These are phyloP conservation scores for Backusella macrospora DNA, from an alignment of 192 early-diverging fungal species.

Conservation along the genomic window DNA sequence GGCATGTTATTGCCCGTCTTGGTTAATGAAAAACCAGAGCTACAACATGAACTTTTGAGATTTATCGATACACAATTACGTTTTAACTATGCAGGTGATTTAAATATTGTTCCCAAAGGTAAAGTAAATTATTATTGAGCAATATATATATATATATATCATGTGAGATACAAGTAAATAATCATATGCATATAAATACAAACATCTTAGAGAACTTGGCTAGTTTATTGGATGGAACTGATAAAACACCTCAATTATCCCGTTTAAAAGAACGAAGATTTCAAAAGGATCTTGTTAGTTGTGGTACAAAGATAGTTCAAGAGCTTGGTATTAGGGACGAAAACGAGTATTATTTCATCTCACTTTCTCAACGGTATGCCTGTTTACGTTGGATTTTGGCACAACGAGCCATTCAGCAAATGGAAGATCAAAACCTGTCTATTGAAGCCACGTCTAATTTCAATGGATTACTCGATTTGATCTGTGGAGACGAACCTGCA, in stretches of 20 bases:
- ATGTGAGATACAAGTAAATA: neutral
- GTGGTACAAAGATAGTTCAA: constrained; percentile 25
- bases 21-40: neutral
- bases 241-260: constrained; percentile 15
- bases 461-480: constrained; percentile 34
- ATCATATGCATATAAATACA: neutral
- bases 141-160: too few relatives aligned
- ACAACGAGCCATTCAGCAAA: constrained; percentile 31
- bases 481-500: neutral
- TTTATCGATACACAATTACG: constrained; percentile 33
- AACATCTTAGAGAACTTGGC: neutral
- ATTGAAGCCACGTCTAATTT: constrained; percentile 36
- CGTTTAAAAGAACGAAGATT: constrained; percentile 31
- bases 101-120: constrained; percentile 34
- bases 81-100: constrained; percentile 32
- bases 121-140: neutral
- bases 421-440: constrained; percentile 32
- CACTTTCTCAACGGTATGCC: constrained; percentile 34
- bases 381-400: constrained; percentile 33
- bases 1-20: constrained; percentile 11
- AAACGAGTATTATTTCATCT: constrained; percentile 29
- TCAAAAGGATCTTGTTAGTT: constrained; percentile 38
- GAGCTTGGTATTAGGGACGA: neutral
- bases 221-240: neutral
- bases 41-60: constrained; percentile 7